phyloP scores from a whole-genome alignment of 2,329 filamentous ascomycete genomes.

The Colletotrichum brevisporum region DNA sequence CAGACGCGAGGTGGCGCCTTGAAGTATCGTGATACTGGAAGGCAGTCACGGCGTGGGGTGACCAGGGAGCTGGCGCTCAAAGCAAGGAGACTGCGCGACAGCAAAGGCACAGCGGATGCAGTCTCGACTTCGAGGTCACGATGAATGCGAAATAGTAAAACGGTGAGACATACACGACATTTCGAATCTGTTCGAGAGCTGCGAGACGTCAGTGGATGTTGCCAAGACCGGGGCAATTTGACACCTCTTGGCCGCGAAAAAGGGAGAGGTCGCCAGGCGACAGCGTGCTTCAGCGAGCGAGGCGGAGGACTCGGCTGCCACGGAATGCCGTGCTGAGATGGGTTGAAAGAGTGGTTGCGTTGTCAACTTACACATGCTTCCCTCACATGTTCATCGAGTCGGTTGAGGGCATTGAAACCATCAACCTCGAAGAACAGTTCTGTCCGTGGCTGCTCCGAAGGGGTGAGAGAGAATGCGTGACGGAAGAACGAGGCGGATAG shows the following conservation, averaged over 20 bases:
- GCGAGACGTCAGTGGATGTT: conserved; percentile 52
- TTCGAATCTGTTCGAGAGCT: conserved; percentile 65
- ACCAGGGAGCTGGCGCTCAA: neutral
- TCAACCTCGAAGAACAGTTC: conserved; percentile 30
- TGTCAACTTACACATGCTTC: conserved; percentile 58
- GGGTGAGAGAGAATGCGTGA: conserved; percentile 1
- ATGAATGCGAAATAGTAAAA: conserved; percentile 26
- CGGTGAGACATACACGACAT: conserved; percentile 61
- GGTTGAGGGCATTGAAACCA: conserved; percentile 40
- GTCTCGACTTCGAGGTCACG: conserved; percentile 25
- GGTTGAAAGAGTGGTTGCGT: neutral
- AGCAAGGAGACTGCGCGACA: neutral
- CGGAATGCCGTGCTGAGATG: neutral
- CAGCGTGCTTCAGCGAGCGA: neutral
- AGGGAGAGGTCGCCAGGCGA: conserved; percentile 8
- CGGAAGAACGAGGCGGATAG: conserved; percentile 22
- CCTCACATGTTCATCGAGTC: conserved; percentile 55
- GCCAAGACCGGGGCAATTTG: conserved; percentile 51
- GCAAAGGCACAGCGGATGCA: no score
- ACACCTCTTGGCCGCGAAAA: conserved; percentile 46
- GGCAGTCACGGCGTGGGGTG: neutral
- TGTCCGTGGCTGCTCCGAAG: conserved; percentile 17
- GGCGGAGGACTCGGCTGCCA: neutral
- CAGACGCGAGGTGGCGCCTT: conserved; percentile 16
- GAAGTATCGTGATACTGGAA: conserved; percentile 15